These are phyloP conservation scores for Eimeria maxima DNA, from an alignment of 169 alveolate genomes.

Conservation along the genomic window DNA sequence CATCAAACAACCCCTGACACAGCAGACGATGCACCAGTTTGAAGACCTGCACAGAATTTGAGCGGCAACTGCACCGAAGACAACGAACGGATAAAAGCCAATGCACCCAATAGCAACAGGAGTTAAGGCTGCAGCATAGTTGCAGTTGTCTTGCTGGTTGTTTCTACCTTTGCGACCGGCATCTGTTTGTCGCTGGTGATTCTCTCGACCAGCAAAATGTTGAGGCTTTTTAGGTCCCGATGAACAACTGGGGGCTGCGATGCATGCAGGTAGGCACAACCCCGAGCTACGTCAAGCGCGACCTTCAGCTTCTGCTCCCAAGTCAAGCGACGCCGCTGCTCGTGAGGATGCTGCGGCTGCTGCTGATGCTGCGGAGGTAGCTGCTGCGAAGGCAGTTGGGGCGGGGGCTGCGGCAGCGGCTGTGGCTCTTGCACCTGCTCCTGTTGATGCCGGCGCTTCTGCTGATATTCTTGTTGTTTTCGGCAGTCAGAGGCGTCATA, in stretches of 20 bases:
- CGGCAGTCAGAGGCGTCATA: background rate
- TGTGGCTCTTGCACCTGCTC: background rate
- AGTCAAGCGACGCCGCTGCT: slow-evolving; percentile 89
- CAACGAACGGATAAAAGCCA: background rate
- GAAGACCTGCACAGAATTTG: background rate
- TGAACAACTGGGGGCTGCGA: slow-evolving; percentile 93
- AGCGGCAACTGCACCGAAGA: background rate
- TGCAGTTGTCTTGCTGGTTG: background rate
- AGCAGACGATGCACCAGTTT: background rate
- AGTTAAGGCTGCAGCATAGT: background rate
- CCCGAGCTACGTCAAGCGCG: slow-evolving; percentile 93
- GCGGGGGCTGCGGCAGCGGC: background rate
- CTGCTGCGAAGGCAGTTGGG: slow-evolving; percentile 72
- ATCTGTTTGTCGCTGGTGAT: slow-evolving; percentile 79
- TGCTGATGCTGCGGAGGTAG: background rate
- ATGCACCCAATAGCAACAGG: background rate
- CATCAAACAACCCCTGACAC: background rate
- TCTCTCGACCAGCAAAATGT: slow-evolving; percentile 88
- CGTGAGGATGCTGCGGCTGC: slow-evolving; percentile 61
- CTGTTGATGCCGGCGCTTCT: background rate
- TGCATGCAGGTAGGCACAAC: slow-evolving; percentile 93
- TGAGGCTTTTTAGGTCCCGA: slow-evolving; percentile 94
- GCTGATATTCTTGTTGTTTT: background rate
- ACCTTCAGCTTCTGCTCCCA: slow-evolving; percentile 91
- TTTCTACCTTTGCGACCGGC: slow-evolving; percentile 80